Evolutionary conservation across 371 early-diverging fungal species (phyloP).

Genomic region (Apophysomyces sp.): DNA sequence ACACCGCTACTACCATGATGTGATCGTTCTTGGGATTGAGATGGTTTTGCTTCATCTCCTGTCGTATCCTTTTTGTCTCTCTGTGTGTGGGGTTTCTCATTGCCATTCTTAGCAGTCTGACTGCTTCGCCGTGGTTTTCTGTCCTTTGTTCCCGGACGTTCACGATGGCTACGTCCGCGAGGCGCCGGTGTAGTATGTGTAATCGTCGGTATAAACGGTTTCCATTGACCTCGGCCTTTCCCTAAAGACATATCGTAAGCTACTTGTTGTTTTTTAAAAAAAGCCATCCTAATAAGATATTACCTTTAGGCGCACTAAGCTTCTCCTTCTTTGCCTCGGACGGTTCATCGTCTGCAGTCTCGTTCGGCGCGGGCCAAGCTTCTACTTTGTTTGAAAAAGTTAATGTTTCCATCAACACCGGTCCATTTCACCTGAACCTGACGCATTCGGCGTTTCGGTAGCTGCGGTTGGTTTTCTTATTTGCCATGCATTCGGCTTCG

Average conservation of each 20-base stretch:
- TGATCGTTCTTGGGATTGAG: neutral
- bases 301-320: constrained; percentile 7
- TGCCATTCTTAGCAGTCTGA: constrained; percentile 1
- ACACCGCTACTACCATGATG: constrained; percentile 1
- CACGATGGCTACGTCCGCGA: constrained; percentile 10
- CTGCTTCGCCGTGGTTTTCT: constrained; percentile 5
- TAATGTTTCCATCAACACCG: neutral
- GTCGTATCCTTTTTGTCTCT: constrained; percentile 11
- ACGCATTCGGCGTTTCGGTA: constrained; percentile 6
- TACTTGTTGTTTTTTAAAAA: constrained; percentile 26
- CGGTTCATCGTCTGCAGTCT: neutral
- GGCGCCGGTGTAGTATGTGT: constrained; percentile 47
- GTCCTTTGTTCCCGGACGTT: constrained; percentile 4
- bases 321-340: constrained; percentile 30
- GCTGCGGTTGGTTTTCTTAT: constrained; percentile 27
- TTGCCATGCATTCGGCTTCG: constrained; percentile 42
- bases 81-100: constrained; percentile 1
- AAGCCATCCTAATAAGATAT: constrained; percentile 14
- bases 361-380: constrained; percentile 17
- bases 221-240: constrained; percentile 50
- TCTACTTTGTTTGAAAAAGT: neutral
- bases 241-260: constrained; percentile 10
- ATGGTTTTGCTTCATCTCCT: neutral
- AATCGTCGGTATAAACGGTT: constrained; percentile 46
- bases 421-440: neutral